These are phyloP conservation scores for Kodamaea alishanica DNA, from an alignment of 1,139 yeast species.

Conservation along the genomic window DNA sequence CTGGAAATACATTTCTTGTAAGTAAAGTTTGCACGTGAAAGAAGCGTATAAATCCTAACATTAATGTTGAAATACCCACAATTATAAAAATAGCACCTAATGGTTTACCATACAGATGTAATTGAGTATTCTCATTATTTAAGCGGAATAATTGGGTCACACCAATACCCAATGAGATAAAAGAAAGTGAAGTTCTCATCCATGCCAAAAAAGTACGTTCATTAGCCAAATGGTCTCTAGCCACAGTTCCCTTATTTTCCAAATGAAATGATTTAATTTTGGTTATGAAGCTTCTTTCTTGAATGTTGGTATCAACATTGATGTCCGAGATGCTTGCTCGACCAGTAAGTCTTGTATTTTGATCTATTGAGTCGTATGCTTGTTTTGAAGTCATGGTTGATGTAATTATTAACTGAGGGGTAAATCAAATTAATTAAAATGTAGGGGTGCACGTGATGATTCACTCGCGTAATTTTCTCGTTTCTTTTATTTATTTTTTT, in stretches of 20 bases:
- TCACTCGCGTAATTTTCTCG: too few relatives aligned
- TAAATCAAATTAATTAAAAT: background rate
- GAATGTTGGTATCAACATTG: background rate
- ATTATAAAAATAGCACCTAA: conserved; percentile 34
- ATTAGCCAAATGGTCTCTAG: conserved; percentile 63
- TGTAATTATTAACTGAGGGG: background rate
- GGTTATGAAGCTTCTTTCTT: background rate
- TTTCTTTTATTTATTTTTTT: too few relatives aligned
- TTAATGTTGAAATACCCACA: conserved; percentile 33
- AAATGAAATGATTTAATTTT: conserved; percentile 15
- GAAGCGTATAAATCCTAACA: conserved; percentile 32
- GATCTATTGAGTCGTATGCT: conserved; percentile 3
- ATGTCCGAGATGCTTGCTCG: background rate
- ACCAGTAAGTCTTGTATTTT: background rate
- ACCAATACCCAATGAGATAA: conserved; percentile 42
- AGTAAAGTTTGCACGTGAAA: conserved; percentile 43
- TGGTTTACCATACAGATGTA: conserved; percentile 32
- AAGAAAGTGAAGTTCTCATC: conserved; percentile 55
- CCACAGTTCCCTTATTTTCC: conserved; percentile 45
- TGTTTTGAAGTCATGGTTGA: conserved; percentile 1
- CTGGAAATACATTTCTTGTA: conserved; percentile 48
- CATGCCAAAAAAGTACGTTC: conserved; percentile 78
- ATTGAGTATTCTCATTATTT: conserved; percentile 18
- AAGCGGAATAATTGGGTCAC: conserved; percentile 40
- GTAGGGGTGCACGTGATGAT: background rate